Percentiles rank a stretch among this genome's conserved stretches.
These are phyloP conservation scores for Aspergillus pseudonomiae DNA, from an alignment of 2,329 filamentous ascomycete genomes.

Conservation along the genomic window DNA sequence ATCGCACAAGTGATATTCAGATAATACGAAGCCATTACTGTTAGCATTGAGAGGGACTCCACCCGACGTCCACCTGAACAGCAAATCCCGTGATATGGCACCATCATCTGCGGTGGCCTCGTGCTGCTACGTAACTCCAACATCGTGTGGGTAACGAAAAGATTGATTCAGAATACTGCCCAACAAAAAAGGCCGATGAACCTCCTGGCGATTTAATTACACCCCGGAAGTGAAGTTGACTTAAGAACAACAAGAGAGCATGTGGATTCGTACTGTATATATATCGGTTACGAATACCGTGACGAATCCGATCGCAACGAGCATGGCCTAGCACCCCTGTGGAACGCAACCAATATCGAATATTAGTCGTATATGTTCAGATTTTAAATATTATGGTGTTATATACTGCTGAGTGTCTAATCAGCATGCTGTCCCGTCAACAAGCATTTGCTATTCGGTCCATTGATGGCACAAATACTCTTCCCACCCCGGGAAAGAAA, in stretches of 20 bases:
- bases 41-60: not conserved
- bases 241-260: too few species aligned
- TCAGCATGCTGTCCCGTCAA: not conserved
- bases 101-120: not conserved
- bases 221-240: not conserved
- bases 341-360: too few species aligned
- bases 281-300: too few species aligned
- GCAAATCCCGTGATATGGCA: not conserved
- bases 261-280: too few species aligned
- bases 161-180: not conserved
- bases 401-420: not conserved
- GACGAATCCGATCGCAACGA: too few species aligned
- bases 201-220: not conserved
- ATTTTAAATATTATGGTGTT: not conserved
- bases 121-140: too few species aligned
- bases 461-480: not conserved
- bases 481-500: not conserved
- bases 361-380: not conserved
- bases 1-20: not conserved
- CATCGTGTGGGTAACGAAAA: not conserved
- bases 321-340: too few species aligned
- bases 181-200: not conserved
- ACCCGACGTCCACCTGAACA: not conserved
- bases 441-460: not conserved
- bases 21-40: not conserved